A percentile compares a stretch with the other conserved stretches of the same genome.
These are phyloP conservation scores for Rhodotorula sp. DNA, from an alignment of 1,284 basidiomycete species.

Conservation along the genomic window DNA sequence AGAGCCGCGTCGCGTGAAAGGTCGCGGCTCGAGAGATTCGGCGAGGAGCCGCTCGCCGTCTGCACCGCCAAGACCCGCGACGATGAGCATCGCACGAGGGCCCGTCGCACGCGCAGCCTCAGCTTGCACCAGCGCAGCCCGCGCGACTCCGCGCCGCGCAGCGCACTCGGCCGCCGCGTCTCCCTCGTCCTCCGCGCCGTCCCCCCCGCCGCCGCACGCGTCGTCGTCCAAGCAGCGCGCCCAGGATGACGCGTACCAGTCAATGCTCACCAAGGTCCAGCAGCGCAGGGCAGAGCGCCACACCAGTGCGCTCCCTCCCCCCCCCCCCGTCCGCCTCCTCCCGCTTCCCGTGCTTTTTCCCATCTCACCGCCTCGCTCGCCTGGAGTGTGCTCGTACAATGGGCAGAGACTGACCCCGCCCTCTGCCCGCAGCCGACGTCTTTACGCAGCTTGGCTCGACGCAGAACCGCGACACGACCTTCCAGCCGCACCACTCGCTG, in stretches of 20 bases:
- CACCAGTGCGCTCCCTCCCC: constrained; percentile 18
- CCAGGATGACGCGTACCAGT: constrained; percentile 20
- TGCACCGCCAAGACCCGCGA: neutral
- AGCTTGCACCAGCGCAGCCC: neutral
- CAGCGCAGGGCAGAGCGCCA: constrained; percentile 26
- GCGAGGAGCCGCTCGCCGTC: neutral
- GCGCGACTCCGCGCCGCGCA: neutral
- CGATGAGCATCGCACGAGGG: neutral
- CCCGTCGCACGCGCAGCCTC: neutral
- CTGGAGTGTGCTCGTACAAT: too few relatives aligned
- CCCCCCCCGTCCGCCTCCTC: neutral
- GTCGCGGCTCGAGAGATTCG: too few relatives aligned
- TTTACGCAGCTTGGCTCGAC: constrained; percentile 75
- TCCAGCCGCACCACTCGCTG: constrained; percentile 71
- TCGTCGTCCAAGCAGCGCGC: constrained; percentile 12
- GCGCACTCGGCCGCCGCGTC: neutral
- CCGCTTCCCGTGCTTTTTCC: neutral
- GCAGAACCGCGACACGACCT: constrained; percentile 68
- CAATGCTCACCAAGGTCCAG: constrained; percentile 33
- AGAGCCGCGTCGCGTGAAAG: too few relatives aligned
- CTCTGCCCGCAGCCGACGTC: constrained; percentile 53
- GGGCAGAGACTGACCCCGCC: too few relatives aligned
- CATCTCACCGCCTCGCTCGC: neutral
- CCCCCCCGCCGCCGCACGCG: neutral
- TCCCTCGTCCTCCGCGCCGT: constrained; percentile 7